A percentile compares a stretch with the other conserved stretches of the same genome.
phyloP scores from a whole-genome alignment of 2,329 filamentous ascomycete genomes.

The Acrocalymma vagum region DNA sequence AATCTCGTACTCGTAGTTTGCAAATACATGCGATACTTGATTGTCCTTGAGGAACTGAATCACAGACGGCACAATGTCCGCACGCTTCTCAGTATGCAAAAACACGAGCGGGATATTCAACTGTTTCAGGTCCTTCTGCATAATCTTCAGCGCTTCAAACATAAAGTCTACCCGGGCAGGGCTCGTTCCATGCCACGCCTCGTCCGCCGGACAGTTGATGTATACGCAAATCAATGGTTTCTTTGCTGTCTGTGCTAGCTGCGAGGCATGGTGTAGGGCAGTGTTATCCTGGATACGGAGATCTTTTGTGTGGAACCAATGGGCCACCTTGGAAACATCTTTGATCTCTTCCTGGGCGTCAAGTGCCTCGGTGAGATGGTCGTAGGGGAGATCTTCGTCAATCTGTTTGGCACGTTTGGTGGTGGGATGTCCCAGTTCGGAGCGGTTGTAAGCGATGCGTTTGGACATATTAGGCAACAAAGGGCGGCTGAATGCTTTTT shows the following conservation, averaged over 20 bases:
- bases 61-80: constrained; percentile 52
- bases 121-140: constrained; percentile 57
- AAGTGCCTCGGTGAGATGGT: constrained; percentile 50
- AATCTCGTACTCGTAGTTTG: constrained; percentile 58
- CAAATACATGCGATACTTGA: constrained; percentile 57
- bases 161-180: constrained; percentile 60
- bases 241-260: constrained; percentile 54
- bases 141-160: constrained; percentile 52
- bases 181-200: constrained; percentile 61
- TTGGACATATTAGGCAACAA: constrained; percentile 43
- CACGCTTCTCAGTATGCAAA: constrained; percentile 52
- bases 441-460: constrained; percentile 37
- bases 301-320: constrained; percentile 63
- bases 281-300: constrained; percentile 60
- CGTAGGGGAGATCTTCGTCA: constrained; percentile 55
- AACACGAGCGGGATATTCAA: constrained; percentile 60
- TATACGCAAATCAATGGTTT: constrained; percentile 57
- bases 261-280: constrained; percentile 55
- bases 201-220: constrained; percentile 56
- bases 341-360: constrained; percentile 49
- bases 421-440: constrained; percentile 53
- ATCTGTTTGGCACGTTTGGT: constrained; percentile 61
- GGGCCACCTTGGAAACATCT: constrained; percentile 52
- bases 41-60: constrained; percentile 55
- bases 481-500: no score